Percentiles rank a stretch among this genome's conserved stretches.
phyloP scores from a whole-genome alignment of 2,329 filamentous ascomycete genomes.

The Didymella sp. region DNA sequence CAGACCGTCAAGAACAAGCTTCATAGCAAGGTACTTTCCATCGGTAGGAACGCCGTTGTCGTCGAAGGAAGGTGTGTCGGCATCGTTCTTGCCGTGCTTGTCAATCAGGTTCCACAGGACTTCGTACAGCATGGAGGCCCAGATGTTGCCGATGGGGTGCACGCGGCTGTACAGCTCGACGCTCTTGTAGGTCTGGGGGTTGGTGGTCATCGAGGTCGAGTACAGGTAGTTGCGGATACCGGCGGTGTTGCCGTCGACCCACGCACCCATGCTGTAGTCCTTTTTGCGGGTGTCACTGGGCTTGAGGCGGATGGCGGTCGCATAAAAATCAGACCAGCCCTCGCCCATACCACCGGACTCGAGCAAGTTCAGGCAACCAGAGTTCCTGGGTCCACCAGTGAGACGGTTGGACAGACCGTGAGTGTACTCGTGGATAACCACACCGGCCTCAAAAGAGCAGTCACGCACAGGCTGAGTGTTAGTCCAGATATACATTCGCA shows the following conservation, averaged over 20 bases:
- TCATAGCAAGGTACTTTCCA: slow-evolving; percentile 60
- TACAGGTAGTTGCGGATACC: slow-evolving; percentile 62
- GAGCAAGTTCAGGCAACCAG: slow-evolving; percentile 55
- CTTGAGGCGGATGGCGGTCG: slow-evolving; percentile 59
- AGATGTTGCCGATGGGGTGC: slow-evolving; percentile 61
- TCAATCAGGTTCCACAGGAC: slow-evolving; percentile 66
- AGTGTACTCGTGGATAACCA: slow-evolving; percentile 62
- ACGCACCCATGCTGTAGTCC: slow-evolving; percentile 60
- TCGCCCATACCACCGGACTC: slow-evolving; percentile 66
- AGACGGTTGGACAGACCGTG: slow-evolving; percentile 63
- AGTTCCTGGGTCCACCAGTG: slow-evolving; percentile 65
- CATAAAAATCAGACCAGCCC: slow-evolving; percentile 65
- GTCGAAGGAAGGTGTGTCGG: slow-evolving; percentile 52
- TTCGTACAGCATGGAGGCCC: slow-evolving; percentile 63
- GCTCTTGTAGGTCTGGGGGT: slow-evolving; percentile 59
- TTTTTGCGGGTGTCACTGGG: slow-evolving; percentile 54
- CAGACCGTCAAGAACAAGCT: slow-evolving; percentile 62
- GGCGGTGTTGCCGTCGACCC: slow-evolving; percentile 54
- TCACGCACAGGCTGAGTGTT: slow-evolving; percentile 58
- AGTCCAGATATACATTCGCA: slow-evolving; percentile 64
- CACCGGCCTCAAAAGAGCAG: slow-evolving; percentile 65
- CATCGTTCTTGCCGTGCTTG: slow-evolving; percentile 61
- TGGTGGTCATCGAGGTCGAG: slow-evolving; percentile 58
- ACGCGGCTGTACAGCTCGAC: slow-evolving; percentile 51
- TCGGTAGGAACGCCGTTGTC: slow-evolving; percentile 59